phyloP scores from a whole-genome alignment of 768 basidiomycete genomes.

The Suillus discolor region DNA sequence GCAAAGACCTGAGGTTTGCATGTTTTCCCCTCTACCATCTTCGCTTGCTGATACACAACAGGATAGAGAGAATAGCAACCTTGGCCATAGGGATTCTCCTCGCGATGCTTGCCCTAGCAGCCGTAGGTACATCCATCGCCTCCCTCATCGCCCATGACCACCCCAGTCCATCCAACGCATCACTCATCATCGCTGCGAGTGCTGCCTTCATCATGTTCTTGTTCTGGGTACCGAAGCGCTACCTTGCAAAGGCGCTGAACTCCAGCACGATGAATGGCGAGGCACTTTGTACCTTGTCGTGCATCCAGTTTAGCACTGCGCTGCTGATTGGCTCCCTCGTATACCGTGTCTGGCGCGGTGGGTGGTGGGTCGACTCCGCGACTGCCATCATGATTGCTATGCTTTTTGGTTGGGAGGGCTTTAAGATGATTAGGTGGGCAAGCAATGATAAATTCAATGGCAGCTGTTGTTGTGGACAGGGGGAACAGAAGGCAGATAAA shows the following conservation, averaged over 20 bases:
- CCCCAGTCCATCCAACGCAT: conserved; percentile 41
- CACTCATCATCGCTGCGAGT: conserved; percentile 45
- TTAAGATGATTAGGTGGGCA: conserved; percentile 46
- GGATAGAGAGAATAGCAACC: conserved; percentile 42
- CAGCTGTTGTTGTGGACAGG: conserved; percentile 34
- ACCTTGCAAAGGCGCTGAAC: conserved; percentile 45
- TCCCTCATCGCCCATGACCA: conserved; percentile 37
- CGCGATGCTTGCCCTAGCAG: conserved; percentile 38
- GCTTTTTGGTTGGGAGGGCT: conserved; percentile 48
- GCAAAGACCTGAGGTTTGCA: conserved; percentile 9
- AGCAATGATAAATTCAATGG: conserved; percentile 37
- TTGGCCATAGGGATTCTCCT: conserved; percentile 40
- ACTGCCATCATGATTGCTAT: conserved; percentile 43
- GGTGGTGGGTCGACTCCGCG: conserved; percentile 52
- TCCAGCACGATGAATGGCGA: conserved; percentile 48
- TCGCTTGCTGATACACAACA: conserved; percentile 11
- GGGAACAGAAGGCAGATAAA: conserved; percentile 1
- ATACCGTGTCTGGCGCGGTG: conserved; percentile 43
- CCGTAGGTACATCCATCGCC: conserved; percentile 37
- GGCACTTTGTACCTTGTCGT: conserved; percentile 45
- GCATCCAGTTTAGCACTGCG: conserved; percentile 45
- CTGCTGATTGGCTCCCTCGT: conserved; percentile 44
- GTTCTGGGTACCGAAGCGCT: conserved; percentile 48
- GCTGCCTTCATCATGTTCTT: conserved; percentile 42
- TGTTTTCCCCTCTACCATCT: neutral